phyloP scores from a whole-genome alignment of 2,329 filamentous ascomycete genomes.

The Alternaria sp. region DNA sequence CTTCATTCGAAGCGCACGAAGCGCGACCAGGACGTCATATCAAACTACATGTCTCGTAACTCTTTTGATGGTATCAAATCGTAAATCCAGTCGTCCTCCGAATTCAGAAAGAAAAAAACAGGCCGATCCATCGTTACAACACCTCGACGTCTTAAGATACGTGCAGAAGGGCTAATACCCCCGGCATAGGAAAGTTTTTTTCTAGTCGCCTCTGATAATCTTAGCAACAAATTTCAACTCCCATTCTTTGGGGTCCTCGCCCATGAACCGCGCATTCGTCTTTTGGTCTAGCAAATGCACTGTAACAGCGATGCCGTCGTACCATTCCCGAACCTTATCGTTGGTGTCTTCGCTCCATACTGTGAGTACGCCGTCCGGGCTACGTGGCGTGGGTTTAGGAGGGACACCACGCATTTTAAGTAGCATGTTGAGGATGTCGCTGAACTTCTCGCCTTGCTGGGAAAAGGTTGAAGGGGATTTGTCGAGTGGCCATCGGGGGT shows the following conservation, averaged over 20 bases:
- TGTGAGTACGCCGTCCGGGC: conserved; percentile 47
- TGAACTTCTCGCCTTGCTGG: conserved; percentile 66
- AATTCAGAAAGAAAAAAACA: not conserved
- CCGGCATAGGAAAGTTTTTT: not conserved
- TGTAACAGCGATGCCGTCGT: conserved; percentile 46
- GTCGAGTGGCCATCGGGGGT: conserved; percentile 62
- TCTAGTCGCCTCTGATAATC: conserved; percentile 43
- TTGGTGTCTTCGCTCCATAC: conserved; percentile 46
- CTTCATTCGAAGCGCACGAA: conserved; percentile 1
- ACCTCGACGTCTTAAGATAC: not conserved
- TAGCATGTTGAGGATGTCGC: conserved; percentile 65
- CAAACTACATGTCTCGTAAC: not conserved
- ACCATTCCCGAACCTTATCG: conserved; percentile 48
- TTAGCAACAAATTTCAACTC: conserved; percentile 51
- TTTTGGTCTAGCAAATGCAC: conserved; percentile 39
- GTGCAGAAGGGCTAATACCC: not conserved
- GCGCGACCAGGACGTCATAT: not conserved
- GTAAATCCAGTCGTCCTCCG: conserved; percentile 3
- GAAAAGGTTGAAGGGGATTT: conserved; percentile 61
- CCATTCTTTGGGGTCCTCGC: conserved; percentile 48
- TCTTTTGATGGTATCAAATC: conserved; percentile 4
- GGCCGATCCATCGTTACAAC: not conserved
- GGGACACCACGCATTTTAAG: conserved; percentile 64
- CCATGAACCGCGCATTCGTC: conserved; percentile 41
- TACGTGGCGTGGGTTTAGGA: conserved; percentile 49